Evolutionary conservation across 1,284 basidiomycete genomes (phyloP).

Genomic region (Dichomitus squalens): DNA sequence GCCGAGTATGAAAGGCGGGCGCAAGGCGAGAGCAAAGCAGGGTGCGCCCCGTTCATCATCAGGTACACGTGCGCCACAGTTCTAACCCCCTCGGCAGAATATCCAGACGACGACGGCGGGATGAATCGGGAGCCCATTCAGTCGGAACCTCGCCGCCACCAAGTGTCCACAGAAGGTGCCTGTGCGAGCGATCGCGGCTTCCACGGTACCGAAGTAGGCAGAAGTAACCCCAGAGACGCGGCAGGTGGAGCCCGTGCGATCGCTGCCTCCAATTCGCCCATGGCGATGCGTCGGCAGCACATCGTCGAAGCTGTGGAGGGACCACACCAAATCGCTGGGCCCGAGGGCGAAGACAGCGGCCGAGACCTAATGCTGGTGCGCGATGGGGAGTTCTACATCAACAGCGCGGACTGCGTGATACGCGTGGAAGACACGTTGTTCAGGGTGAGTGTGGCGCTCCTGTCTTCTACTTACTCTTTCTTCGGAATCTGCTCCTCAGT

Average conservation of each 20-base stretch:
- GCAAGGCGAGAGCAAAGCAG: conserved; percentile 11
- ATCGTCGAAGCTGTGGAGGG: not conserved
- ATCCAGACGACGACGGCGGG: not conserved
- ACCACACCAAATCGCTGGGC: not conserved
- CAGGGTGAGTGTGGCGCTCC: conserved; percentile 38
- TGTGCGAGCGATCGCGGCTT: not conserved
- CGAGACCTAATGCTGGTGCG: conserved; percentile 6
- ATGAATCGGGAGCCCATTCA: conserved; percentile 6
- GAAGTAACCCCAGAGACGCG: conserved; percentile 8
- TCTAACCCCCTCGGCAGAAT: not conserved
- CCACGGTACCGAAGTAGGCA: conserved; percentile 7
- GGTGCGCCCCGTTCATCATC: not conserved
- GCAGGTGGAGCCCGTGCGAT: conserved; percentile 19
- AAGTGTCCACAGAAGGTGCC: conserved; percentile 2
- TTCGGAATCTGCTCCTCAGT: not conserved
- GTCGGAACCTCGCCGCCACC: not conserved
- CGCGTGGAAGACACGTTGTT: conserved; percentile 49
- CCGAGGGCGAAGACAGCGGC: not conserved
- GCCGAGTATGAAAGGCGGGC: conserved; percentile 13
- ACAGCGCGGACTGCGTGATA: conserved; percentile 49
- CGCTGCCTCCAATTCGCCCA: not conserved
- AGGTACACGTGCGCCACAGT: not conserved
- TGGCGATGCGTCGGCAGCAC: not conserved
- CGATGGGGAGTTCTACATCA: conserved; percentile 32
- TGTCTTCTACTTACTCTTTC: not conserved